Evolutionary conservation across 192 early-diverging fungal species (phyloP), one percentile per base, ranked within the genome.

Genomic region (Mortierella hygrophila): DNA sequence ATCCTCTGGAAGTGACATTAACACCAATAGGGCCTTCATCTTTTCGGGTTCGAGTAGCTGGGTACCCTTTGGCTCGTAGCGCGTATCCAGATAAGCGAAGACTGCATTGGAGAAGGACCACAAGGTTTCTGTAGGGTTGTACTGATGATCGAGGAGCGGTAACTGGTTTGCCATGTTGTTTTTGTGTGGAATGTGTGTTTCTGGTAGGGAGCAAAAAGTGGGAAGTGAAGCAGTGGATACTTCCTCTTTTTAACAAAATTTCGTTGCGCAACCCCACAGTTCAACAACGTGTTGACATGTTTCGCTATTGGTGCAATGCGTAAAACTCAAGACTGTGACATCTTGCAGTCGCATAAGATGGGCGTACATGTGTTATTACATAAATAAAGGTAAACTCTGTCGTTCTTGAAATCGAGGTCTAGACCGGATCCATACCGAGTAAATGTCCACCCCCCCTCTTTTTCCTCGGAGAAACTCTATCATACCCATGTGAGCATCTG

Each of bases 71-170:
- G 82, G 82, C 44, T 83, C 82, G 47, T 78, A 78, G 38, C 37
- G 63, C 52, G 26, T 83, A n/a, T 83, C 76, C 32, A 83, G 63
- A 46, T 77, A 78, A 26, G 21, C 29, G 60, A 83, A 83, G 49
- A 78, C 46, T 37, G 76, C 72, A 75, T 75, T 70, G 8, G 82
- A 69, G 72, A 83, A 83, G 46, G 82, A 78, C 16, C 46, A 38
- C 40, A 83, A 40, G 15, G 76, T 78, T 40, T 70, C 76, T 47
- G 82, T 83, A 35, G 76, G 72, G 63, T 83, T 83, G 47, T 78
- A 78, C 13, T 83, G 82, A 42, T 68, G 38, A 44, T 83, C 82
- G 20, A 83, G 82, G 60, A 83, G 82, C 20, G 76, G 76, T 42
- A 10, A 29, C 46, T 57, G 69, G 75, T 73, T 11, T 21, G 70